A percentile compares a stretch with the other conserved stretches of the same genome.
phyloP scores from a whole-genome alignment of 2,329 filamentous ascomycete genomes.

The Cladosporium halotolerans region DNA sequence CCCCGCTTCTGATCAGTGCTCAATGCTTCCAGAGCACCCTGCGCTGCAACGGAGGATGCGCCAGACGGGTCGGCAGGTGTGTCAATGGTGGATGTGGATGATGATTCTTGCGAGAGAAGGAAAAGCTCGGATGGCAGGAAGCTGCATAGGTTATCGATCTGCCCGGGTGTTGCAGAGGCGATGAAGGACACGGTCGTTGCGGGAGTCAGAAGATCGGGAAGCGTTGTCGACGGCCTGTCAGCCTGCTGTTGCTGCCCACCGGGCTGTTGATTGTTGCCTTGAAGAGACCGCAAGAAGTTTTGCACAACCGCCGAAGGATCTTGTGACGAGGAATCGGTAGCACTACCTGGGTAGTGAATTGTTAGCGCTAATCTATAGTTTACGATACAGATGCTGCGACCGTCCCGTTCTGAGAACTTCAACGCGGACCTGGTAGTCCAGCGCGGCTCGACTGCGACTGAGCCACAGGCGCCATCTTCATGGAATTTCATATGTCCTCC shows the following conservation, averaged over 20 bases:
- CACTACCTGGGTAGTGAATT: conserved; percentile 39
- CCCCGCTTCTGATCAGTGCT: conserved; percentile 70
- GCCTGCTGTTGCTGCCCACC: conserved; percentile 39
- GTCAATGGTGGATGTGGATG: conserved; percentile 56
- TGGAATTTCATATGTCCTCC: no score
- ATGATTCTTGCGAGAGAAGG: conserved; percentile 62
- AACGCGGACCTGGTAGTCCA: no score
- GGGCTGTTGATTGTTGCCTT: conserved; percentile 40
- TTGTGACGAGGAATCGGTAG: conserved; percentile 48
- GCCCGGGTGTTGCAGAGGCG: conserved; percentile 56
- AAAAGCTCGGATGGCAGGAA: conserved; percentile 75
- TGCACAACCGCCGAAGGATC: conserved; percentile 76
- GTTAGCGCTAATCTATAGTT: conserved; percentile 11
- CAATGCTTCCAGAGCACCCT: conserved; percentile 68
- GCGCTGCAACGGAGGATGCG: conserved; percentile 41
- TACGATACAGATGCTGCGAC: not conserved
- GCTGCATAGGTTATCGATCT: conserved; percentile 67
- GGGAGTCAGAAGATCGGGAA: conserved; percentile 77
- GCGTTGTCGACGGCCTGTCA: conserved; percentile 68
- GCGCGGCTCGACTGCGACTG: no score
- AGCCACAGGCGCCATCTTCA: no score
- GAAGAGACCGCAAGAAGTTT: conserved; percentile 80
- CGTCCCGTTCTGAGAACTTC: no score
- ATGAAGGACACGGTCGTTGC: conserved; percentile 72
- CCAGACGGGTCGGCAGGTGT: conserved; percentile 51